These are phyloP conservation scores for Primulina tabacum DNA, from an alignment of 257 asterid genomes.

Conservation along the genomic window DNA sequence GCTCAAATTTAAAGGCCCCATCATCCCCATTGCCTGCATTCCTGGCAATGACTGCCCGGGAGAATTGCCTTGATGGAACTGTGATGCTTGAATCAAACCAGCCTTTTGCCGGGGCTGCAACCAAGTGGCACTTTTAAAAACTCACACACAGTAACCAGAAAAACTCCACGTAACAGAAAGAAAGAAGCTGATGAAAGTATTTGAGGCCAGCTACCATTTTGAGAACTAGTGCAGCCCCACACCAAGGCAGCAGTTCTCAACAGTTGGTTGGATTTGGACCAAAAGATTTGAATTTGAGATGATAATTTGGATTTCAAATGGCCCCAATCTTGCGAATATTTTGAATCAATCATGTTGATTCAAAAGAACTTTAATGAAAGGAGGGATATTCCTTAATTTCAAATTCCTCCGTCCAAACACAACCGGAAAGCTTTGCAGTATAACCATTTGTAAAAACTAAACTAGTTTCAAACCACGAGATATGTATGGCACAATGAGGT, in stretches of 20 bases:
- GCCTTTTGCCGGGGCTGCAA: conserved; percentile 87
- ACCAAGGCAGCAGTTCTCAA: conserved; percentile 6
- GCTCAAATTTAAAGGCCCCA: conserved; percentile 57
- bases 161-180: background rate
- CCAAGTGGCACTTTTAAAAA: conserved; percentile 21
- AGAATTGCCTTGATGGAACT: conserved; percentile 70
- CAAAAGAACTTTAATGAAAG: no score
- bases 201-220: background rate
- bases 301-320: no score
- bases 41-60: conserved; percentile 78
- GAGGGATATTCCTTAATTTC: no score
- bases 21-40: conserved; percentile 73
- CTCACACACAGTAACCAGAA: conserved; percentile 20
- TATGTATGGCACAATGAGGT: background rate
- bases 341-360: no score
- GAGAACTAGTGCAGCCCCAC: background rate
- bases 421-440: background rate
- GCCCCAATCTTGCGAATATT: background rate
- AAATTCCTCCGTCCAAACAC: background rate
- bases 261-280: background rate
- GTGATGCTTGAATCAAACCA: conserved; percentile 72
- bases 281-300: no score
- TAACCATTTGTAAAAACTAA: background rate
- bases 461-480: background rate
- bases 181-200: background rate